Percentiles rank a stretch among this genome's conserved stretches.
Conservation (phyloP, 371 early-diverging fungal species). For the Mortierella sp. region DNA sequence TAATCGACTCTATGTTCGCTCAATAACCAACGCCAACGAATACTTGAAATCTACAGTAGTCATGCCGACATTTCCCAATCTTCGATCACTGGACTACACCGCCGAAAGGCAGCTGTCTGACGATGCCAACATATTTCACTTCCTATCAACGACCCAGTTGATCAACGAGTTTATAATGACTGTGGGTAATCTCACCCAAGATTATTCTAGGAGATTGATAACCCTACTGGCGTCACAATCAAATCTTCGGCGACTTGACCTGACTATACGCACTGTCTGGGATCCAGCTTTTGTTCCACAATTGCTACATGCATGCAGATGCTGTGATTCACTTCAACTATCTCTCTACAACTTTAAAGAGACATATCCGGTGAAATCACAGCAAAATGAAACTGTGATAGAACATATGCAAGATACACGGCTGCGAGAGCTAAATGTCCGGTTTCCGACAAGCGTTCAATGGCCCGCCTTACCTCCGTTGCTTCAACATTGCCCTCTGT, state of each 20-base stretch:
- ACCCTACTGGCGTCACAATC: background rate
- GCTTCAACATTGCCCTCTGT: constrained; percentile 1
- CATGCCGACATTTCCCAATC: background rate
- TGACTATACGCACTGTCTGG: background rate
- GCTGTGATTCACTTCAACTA: background rate
- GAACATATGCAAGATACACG: background rate
- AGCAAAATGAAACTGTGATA: background rate
- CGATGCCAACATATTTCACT: background rate
- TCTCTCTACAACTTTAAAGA: background rate
- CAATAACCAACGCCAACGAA: background rate
- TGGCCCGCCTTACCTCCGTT: background rate
- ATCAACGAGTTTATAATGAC: background rate
- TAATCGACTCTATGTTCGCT: background rate
- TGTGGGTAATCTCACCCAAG: background rate
- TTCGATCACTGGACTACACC: background rate
- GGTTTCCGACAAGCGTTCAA: background rate
- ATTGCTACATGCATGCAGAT: background rate
- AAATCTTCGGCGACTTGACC: background rate
- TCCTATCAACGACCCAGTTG: background rate
- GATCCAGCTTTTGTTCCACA: background rate
- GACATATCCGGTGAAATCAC: background rate
- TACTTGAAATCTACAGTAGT: background rate
- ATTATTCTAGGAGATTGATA: background rate
- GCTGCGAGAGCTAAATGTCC: background rate
- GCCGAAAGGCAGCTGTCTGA: background rate